Percentiles rank a stretch among this genome's conserved stretches.
These are phyloP conservation scores for Solanum dulcamara DNA, from an alignment of 257 asterid genomes.

Conservation along the genomic window DNA sequence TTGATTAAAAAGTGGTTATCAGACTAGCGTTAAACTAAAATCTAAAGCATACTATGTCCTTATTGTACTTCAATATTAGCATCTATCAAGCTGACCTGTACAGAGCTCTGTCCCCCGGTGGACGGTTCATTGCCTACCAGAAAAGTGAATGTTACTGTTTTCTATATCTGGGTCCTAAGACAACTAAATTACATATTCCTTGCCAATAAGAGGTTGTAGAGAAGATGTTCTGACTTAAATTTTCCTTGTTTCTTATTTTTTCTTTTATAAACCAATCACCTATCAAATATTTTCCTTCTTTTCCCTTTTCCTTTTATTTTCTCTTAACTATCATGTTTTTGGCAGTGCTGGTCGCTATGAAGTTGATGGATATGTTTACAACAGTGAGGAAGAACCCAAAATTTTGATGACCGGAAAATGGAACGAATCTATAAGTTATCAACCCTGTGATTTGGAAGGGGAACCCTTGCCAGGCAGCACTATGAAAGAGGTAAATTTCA, in stretches of 20 bases:
- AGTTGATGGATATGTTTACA: conserved; percentile 95
- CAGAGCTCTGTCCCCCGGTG: background rate
- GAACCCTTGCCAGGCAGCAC: conserved; percentile 90
- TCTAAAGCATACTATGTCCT: background rate
- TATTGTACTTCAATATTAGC: background rate
- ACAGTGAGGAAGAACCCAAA: conserved; percentile 87
- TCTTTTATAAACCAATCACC: background rate
- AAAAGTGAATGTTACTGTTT: background rate
- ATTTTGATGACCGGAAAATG: conserved; percentile 97
- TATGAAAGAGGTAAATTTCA: conserved; percentile 66
- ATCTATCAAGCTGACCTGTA: background rate
- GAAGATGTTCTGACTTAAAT: background rate
- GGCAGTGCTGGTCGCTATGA: conserved; percentile 93
- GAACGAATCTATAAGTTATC: conserved; percentile 81
- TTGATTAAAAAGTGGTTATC: background rate
- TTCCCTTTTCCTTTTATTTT: background rate
- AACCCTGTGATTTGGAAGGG: conserved; percentile 92
- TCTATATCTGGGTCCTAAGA: background rate
- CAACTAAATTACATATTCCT: background rate
- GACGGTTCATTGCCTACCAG: background rate
- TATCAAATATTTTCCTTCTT: background rate
- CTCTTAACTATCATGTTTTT: background rate
- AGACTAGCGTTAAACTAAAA: background rate
- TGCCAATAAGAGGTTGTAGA: background rate
- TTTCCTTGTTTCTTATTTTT: background rate